Evolutionary conservation across 2,329 filamentous ascomycete species (phyloP).

Genomic region (Microthyrium microscopicum): DNA sequence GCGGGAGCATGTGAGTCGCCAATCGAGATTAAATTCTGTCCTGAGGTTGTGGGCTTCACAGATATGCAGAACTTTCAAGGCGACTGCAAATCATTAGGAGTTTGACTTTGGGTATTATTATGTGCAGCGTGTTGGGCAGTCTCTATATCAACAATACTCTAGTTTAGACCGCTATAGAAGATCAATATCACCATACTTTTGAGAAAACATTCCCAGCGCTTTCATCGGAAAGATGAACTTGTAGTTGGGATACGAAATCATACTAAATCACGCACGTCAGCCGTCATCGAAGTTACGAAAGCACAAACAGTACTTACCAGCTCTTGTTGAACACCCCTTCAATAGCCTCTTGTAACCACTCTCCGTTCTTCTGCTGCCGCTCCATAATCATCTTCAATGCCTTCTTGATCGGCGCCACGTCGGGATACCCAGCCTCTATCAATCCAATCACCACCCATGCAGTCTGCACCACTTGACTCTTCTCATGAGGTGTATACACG

Average conservation of each 20-base stretch:
- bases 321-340: slow-evolving; percentile 98
- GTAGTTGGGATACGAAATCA: slow-evolving; percentile 99
- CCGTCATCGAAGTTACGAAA: background rate
- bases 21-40: too few relatives aligned
- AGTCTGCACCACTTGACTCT: slow-evolving; percentile 85
- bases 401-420: slow-evolving; percentile 52
- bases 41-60: too few relatives aligned
- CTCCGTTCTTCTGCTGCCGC: slow-evolving; percentile 72
- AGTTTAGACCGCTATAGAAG: slow-evolving; percentile 20
- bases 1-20: too few relatives aligned
- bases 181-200: slow-evolving; percentile 49
- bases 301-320: slow-evolving; percentile 40
- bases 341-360: slow-evolving; percentile 90
- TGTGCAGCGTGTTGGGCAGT: too few relatives aligned
- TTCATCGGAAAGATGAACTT: slow-evolving; percentile 94
- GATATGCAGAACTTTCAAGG: too few relatives aligned
- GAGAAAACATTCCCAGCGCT: slow-evolving; percentile 77
- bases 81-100: too few relatives aligned
- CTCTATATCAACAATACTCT: too few relatives aligned
- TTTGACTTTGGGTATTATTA: too few relatives aligned
- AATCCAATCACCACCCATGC: slow-evolving; percentile 75
- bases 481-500: slow-evolving; percentile 58
- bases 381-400: slow-evolving; percentile 70
- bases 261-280: slow-evolving; percentile 33
- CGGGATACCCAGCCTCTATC: slow-evolving; percentile 66